Evolutionary conservation across 1,139 yeast genomes (phyloP), one percentile per base, ranked within the genome.

Genomic region (Saccharomycopsis hybrid): DNA sequence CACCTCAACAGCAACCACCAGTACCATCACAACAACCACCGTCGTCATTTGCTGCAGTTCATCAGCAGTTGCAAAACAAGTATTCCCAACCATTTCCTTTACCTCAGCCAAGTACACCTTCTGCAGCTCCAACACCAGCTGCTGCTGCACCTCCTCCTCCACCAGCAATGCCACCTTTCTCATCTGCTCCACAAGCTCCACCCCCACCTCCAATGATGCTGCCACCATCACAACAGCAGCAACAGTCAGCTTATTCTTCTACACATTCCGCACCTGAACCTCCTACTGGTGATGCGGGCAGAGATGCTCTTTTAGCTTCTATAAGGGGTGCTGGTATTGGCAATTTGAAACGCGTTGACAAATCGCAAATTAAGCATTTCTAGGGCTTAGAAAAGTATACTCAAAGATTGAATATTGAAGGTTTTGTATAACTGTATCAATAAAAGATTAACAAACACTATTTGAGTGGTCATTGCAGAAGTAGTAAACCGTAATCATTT

Each of bases 261-360:
- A 67, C 69, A 3, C 63, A 65, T 4, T 61, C 64, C 1, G 65
- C 70, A n/a, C 65, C 72, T 45, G 54, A 4, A 7, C 62, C 60
- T 0, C 60, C 64, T 3, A 62, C 66, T 25, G 41, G 49, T 1
- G 88, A 75, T 56, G 69, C 72, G 1, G 81, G 81, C 0, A 73
- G 96, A 59, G 95, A 86, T 64, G 96, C 96, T 0, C 73, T 92
- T 44, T 68, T 92, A 53, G 88, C 95, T 0, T 87, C 97, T 0
- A 92, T 90, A 58, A 75, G 96, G 60, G 78, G 83, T 35, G 82
- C 95, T 0, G 83, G 83, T n/a, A 48, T 89, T 9, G 82, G 82
- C 0, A 63, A 78, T 2, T 73, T 90, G 56, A 80, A 73, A 56
- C 86, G 83, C 63, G 84, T 85, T 3, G 97, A 92, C 64, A 90